These are phyloP conservation scores for Coemansia aciculifera DNA, from an alignment of 192 early-diverging fungal species.

Conservation along the genomic window DNA sequence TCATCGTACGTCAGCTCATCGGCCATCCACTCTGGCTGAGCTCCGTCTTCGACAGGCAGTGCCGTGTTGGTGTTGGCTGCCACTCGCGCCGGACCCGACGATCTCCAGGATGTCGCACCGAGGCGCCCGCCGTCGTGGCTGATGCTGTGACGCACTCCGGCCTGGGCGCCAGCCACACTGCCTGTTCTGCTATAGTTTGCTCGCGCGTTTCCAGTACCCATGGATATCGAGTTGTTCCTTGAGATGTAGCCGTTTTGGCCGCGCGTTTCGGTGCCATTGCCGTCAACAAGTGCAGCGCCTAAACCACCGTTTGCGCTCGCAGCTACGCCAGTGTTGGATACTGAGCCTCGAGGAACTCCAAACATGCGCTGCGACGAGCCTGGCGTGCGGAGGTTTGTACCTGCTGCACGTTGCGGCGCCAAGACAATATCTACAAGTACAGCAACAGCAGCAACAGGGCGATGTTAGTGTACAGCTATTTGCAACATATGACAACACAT, in stretches of 20 bases:
- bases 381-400: not conserved
- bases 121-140: slow-evolving; percentile 12
- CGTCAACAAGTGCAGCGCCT: not conserved
- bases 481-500: not conserved
- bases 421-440: slow-evolving; percentile 7
- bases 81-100: slow-evolving; percentile 16
- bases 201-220: not conserved
- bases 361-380: slow-evolving; percentile 15
- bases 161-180: not conserved
- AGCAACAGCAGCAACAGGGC: not conserved
- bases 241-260: not conserved
- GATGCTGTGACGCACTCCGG: slow-evolving; percentile 6
- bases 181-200: slow-evolving; percentile 8
- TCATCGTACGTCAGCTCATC: slow-evolving; percentile 45
- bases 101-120: slow-evolving; percentile 31
- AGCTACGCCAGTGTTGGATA: not conserved
- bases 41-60: slow-evolving; percentile 4
- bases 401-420: slow-evolving; percentile 7
- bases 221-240: slow-evolving; percentile 4
- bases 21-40: slow-evolving; percentile 55
- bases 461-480: not conserved
- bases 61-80: not conserved
- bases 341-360: slow-evolving; percentile 1
- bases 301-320: not conserved
- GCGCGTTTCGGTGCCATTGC: not conserved